Base-by-base conservation (phyloP, 208 protist genomes). In the Phytomonas francai region DNA sequence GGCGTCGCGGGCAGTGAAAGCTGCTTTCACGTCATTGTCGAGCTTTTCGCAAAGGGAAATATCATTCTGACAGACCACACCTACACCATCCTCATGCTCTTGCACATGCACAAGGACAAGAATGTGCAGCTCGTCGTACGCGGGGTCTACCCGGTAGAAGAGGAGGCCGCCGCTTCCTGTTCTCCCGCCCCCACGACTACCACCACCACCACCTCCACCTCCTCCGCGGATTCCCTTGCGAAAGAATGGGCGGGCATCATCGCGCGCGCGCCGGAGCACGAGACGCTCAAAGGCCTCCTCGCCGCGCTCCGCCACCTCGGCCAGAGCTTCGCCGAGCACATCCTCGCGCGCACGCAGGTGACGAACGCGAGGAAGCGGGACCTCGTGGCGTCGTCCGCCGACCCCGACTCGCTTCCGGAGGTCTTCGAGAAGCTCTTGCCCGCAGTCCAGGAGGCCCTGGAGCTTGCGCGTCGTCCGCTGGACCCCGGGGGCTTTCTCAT, bases 21-120 rank as follows among this genome's bases (percentile, higher is more conserved):
- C n/a, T 89, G 82, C 54, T 90, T 87, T 58, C 88, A 93, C 68
- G 88, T 97, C 36, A 87, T 97, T 59, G 49, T 96, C 57, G 91
- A 97, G 63, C 80, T 97, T 29, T 97, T 95, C 72, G 74, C 77
- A 6, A 95, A 98, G 76, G 98, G 98, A 51, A 99, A 99, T 80
- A 75, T 99, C 57, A 84, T 99, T 33, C 77, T 99, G 0, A 98
- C 97, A 3, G 96, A 99, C 72, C 69, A 85, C 29, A 71, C 87
- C 39, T 97, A 98, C 75, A 89, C 67, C 30, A 98, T 99, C 67
- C 73, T 98, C 66, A 85, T 94, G 34, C 81, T 99, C 28, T 78
- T 99, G 1, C 85, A 96, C 57, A 93, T 92, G 22, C 91, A 97
- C 73, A 87, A 84, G 60, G 85, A 91, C 54, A 87, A 97, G 42